Percentiles rank a stretch among this genome's conserved stretches.
These are phyloP conservation scores for Candida tibetensis DNA, from an alignment of 805 yeast species.

Conservation along the genomic window DNA sequence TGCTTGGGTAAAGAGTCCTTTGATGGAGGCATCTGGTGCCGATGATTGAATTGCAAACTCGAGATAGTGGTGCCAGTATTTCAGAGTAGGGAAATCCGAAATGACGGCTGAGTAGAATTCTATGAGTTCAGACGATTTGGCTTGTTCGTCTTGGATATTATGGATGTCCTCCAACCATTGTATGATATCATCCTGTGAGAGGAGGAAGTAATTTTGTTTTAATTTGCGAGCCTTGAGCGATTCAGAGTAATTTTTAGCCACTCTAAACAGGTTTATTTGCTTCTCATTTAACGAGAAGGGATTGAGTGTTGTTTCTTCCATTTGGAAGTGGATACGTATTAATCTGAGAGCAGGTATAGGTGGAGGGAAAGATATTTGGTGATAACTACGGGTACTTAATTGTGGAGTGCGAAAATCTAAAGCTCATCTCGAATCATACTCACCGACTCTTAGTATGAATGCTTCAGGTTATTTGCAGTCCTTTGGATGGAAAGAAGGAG, in stretches of 20 bases:
- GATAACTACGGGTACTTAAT: no score
- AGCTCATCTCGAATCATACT: not conserved
- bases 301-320: not conserved
- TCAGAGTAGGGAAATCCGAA: conserved; percentile 19
- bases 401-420: no score
- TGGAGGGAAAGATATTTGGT: no score
- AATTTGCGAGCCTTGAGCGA: conserved; percentile 6
- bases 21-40: not conserved
- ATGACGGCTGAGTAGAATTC: conserved; percentile 16
- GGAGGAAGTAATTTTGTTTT: conserved; percentile 11
- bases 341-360: no score
- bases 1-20: conserved; percentile 16
- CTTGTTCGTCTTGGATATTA: conserved; percentile 8
- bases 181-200: conserved; percentile 10
- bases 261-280: not conserved
- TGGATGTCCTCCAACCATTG: conserved; percentile 21
- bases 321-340: no score
- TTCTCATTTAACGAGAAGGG: not conserved
- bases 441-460: conserved; percentile 53
- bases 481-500: conserved; percentile 92
- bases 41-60: conserved; percentile 10
- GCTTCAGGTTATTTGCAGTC: conserved; percentile 67
- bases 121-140: conserved; percentile 5
- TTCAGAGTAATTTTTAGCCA: not conserved
- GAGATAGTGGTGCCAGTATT: conserved; percentile 21